Conservation (phyloP, 495 filamentous ascomycete species). For the Penicillium manginii region DNA sequence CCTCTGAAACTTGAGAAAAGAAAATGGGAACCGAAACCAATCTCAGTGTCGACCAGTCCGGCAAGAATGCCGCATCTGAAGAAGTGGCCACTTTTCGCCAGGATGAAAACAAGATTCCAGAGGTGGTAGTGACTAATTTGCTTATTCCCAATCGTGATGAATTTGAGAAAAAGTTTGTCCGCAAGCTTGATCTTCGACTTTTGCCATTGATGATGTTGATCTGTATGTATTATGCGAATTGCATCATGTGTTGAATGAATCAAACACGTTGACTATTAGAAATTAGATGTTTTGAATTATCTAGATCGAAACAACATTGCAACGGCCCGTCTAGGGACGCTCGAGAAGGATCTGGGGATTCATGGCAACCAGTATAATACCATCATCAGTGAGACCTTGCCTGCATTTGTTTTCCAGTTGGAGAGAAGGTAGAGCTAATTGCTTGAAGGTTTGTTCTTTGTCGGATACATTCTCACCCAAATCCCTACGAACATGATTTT, state of each 20-base stretch:
- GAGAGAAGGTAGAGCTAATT: background rate
- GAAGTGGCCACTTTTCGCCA: background rate
- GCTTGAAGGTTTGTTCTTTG: slow-evolving; percentile 31
- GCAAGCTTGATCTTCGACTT: slow-evolving; percentile 46
- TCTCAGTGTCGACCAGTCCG: background rate
- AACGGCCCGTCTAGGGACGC: slow-evolving; percentile 44
- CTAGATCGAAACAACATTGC: slow-evolving; percentile 54
- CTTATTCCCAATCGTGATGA: slow-evolving; percentile 7
- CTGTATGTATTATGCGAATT: background rate
- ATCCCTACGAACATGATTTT: slow-evolving; percentile 30
- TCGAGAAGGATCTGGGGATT: slow-evolving; percentile 43
- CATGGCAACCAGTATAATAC: slow-evolving; percentile 40
- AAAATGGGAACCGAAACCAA: background rate
- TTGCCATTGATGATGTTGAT: slow-evolving; percentile 49
- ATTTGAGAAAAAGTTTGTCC: slow-evolving; percentile 42
- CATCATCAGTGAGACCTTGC: slow-evolving; percentile 12
- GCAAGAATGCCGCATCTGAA: background rate
- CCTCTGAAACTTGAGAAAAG: background rate
- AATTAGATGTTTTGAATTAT: slow-evolving; percentile 46
- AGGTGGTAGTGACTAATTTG: slow-evolving; percentile 5
- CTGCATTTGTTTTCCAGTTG: background rate
- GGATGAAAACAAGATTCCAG: background rate
- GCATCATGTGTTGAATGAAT: background rate
- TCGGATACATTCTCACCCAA: slow-evolving; percentile 44
- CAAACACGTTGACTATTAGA: background rate